phyloP scores from a whole-genome alignment of 345 rosid genomes.

The Acer saccharum region DNA sequence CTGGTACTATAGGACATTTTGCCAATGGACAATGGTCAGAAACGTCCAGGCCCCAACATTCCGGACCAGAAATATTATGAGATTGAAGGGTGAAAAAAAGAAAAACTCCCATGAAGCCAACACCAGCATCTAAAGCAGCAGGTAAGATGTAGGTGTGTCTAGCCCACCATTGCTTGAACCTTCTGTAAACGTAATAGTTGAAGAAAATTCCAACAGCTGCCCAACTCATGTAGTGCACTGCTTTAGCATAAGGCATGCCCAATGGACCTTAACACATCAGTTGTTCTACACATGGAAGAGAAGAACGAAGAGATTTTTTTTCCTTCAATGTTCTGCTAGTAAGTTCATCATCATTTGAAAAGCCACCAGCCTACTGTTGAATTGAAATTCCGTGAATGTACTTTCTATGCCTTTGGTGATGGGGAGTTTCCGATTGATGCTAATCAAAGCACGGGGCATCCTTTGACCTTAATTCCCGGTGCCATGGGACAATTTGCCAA shows the following conservation, averaged over 20 bases:
- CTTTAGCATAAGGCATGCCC: slow-evolving; percentile 57
- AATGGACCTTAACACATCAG: slow-evolving; percentile 31
- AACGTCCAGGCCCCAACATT: slow-evolving; percentile 64
- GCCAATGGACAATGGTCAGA: slow-evolving; percentile 65
- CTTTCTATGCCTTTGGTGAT: background rate
- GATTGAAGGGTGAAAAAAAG: slow-evolving; percentile 60
- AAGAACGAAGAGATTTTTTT: slow-evolving; percentile 23
- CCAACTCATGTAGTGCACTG: slow-evolving; percentile 64
- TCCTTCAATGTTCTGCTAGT: slow-evolving; percentile 34
- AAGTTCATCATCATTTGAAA: background rate
- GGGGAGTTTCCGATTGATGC: background rate
- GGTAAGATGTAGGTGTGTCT: slow-evolving; percentile 66
- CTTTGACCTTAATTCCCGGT: slow-evolving; percentile 38
- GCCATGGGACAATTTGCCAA: slow-evolving; percentile 47
- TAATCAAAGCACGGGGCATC: slow-evolving; percentile 35
- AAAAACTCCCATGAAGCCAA: slow-evolving; percentile 66
- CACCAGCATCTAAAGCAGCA: slow-evolving; percentile 79
- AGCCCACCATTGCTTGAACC: slow-evolving; percentile 72
- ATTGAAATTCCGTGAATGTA: background rate
- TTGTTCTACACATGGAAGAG: slow-evolving; percentile 54
- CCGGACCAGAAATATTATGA: slow-evolving; percentile 49
- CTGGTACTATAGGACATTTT: slow-evolving; percentile 65
- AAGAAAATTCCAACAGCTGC: slow-evolving; percentile 60
- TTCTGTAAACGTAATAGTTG: slow-evolving; percentile 59
- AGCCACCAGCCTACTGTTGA: background rate